phyloP scores from a whole-genome alignment of 139 green algal genomes.

The Picochlorum sp. region DNA sequence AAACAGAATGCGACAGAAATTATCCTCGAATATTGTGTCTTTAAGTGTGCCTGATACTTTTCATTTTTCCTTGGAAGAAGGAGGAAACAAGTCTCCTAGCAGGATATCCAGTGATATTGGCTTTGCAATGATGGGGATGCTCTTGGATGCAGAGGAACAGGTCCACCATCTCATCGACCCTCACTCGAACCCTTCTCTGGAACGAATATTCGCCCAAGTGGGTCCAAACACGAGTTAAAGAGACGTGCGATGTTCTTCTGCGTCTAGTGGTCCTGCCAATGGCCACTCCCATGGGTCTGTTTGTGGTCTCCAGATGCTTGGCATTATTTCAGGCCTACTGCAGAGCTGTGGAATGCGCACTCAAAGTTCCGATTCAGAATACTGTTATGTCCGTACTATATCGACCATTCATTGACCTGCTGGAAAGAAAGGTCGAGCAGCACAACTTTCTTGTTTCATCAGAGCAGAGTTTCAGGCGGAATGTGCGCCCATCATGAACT shows the following conservation, averaged over 20 bases:
- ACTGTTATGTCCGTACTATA: not conserved
- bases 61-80: not conserved
- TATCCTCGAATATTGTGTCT: not conserved
- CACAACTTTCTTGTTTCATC: too few species aligned
- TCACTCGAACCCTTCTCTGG: not conserved
- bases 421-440: too few species aligned
- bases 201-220: not conserved
- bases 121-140: not conserved
- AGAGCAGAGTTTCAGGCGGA: too few species aligned
- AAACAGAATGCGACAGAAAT: not conserved
- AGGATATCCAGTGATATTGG: slow-evolving; percentile 1
- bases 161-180: not conserved
- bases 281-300: not conserved
- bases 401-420: not conserved
- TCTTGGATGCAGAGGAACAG: not conserved
- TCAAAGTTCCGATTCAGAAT: not conserved
- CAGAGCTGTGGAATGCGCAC: not conserved
- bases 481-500: too few species aligned
- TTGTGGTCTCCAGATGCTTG: not conserved
- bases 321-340: not conserved
- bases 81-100: not conserved
- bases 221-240: not conserved
- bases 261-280: not conserved
- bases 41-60: not conserved
- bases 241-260: not conserved